Conservation (phyloP, 2,329 filamentous ascomycete genomes). For the Teratosphaeria gauchensis region DNA sequence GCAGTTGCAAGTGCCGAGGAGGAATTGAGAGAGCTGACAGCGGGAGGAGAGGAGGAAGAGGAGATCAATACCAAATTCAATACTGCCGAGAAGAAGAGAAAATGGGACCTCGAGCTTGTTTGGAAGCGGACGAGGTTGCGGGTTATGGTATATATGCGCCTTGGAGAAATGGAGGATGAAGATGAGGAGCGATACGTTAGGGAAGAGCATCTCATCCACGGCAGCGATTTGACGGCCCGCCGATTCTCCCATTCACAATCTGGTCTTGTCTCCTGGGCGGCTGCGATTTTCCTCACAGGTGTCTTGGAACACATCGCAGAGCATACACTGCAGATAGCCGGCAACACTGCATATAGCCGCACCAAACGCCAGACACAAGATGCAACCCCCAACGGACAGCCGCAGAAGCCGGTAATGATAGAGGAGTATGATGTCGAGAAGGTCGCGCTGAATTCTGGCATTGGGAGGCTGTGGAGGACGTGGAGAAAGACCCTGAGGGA, state of each 20-base stretch:
- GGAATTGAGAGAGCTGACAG: slow-evolving; percentile 79
- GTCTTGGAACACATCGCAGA: slow-evolving; percentile 92
- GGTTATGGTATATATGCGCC: slow-evolving; percentile 96
- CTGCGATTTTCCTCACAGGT: slow-evolving; percentile 91
- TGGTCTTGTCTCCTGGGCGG: slow-evolving; percentile 66
- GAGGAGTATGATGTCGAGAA: slow-evolving; percentile 90
- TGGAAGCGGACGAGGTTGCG: slow-evolving; percentile 90
- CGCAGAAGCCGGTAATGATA: slow-evolving; percentile 49
- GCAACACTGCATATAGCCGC: slow-evolving; percentile 70
- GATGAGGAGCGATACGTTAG: slow-evolving; percentile 86
- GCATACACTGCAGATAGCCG: slow-evolving; percentile 76
- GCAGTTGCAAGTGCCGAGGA: slow-evolving; percentile 76
- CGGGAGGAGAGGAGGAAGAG: slow-evolving; percentile 65
- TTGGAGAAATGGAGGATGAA: slow-evolving; percentile 95
- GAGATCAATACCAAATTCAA: slow-evolving; percentile 31
- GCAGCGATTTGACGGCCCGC: slow-evolving; percentile 39
- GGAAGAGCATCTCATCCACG: slow-evolving; percentile 59
- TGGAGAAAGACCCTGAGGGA: slow-evolving; percentile 81
- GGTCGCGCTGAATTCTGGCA: slow-evolving; percentile 75
- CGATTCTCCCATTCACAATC: slow-evolving; percentile 37
- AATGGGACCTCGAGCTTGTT: slow-evolving; percentile 83
- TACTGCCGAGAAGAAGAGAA: slow-evolving; percentile 31
- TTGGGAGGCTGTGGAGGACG: slow-evolving; percentile 84
- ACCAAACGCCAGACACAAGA: slow-evolving; percentile 26
- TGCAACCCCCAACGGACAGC: not conserved